Evolutionary conservation across 192 early-diverging fungal genomes (phyloP).

Genomic region (Dissophora ornata): DNA sequence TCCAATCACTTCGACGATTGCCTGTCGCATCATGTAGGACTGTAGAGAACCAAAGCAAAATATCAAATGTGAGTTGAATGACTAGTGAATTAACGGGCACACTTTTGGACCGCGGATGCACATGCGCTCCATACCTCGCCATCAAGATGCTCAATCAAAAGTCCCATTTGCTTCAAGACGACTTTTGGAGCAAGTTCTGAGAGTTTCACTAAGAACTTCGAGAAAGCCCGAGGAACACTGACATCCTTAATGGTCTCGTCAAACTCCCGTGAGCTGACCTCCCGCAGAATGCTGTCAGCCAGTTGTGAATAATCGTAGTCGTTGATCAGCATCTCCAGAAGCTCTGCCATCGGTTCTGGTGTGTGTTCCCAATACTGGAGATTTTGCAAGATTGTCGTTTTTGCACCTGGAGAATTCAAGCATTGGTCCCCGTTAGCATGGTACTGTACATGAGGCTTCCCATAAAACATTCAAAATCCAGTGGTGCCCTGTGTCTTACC

Average conservation of each 20-base stretch:
- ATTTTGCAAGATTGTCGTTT: conserved; percentile 83
- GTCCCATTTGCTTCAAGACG: conserved; percentile 89
- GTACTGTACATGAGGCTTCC: too few relatives aligned
- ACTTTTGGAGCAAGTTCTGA: conserved; percentile 85
- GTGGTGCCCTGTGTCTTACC: conserved; percentile 64
- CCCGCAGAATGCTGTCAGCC: conserved; percentile 77
- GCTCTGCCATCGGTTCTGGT: conserved; percentile 84
- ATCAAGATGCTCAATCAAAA: conserved; percentile 87
- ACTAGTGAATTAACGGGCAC: too few relatives aligned
- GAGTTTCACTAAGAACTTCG: conserved; percentile 83
- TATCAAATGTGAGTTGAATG: too few relatives aligned
- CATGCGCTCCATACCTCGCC: conserved; percentile 72
- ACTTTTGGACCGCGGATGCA: too few relatives aligned
- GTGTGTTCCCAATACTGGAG: conserved; percentile 88
- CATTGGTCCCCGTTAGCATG: too few relatives aligned
- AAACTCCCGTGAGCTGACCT: conserved; percentile 62
- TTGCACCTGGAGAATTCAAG: too few relatives aligned
- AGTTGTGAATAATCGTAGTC: conserved; percentile 75
- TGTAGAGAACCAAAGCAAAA: conserved; percentile 29
- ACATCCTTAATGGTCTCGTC: conserved; percentile 73
- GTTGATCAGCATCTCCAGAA: conserved; percentile 71
- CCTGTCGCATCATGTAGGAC: conserved; percentile 87
- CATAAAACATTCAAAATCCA: too few relatives aligned
- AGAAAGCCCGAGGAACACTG: conserved; percentile 83
- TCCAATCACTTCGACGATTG: conserved; percentile 90